A percentile compares a stretch with the other conserved stretches of the same genome.
Evolutionary conservation across 1,284 basidiomycete genomes (phyloP).

Genomic region (Marasmius tenuissimus): DNA sequence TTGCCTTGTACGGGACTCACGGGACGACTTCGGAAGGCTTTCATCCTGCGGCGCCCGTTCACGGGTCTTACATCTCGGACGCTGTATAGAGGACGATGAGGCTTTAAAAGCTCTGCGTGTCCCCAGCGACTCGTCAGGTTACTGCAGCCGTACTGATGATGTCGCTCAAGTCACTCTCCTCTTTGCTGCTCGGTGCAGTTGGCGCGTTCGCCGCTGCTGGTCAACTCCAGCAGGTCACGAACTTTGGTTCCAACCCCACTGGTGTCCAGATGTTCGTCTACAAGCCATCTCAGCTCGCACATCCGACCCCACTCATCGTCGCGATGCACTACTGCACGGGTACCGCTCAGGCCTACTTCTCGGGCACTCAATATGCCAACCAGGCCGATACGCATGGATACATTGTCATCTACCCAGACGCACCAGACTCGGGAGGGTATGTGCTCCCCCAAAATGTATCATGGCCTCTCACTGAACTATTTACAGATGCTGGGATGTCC

Average conservation of each 20-base stretch:
- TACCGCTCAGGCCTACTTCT: conserved; percentile 51
- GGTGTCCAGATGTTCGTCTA: conserved; percentile 50
- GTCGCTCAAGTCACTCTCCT: not conserved
- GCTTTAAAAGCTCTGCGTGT: not conserved
- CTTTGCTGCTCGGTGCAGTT: not conserved
- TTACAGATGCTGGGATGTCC: conserved; percentile 54
- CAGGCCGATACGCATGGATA: conserved; percentile 47
- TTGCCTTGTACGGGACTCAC: not conserved
- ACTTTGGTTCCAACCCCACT: conserved; percentile 29
- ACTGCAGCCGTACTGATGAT: not conserved
- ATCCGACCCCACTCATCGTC: conserved; percentile 46
- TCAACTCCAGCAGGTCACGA: conserved; percentile 10
- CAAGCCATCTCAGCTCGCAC: conserved; percentile 40
- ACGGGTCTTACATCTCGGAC: not conserved
- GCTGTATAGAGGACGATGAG: not conserved
- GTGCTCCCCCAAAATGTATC: not conserved
- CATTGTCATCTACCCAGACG: conserved; percentile 48
- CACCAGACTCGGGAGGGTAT: conserved; percentile 37
- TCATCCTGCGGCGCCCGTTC: not conserved
- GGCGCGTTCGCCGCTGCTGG: conserved; percentile 3
- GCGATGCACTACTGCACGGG: conserved; percentile 54
- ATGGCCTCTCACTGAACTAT: not conserved
- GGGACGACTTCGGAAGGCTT: not conserved
- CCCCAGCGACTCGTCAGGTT: no score
- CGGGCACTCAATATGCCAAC: conserved; percentile 45